phyloP scores from a whole-genome alignment of 306 rosid species.

The Cyclanthera cordifolia region DNA sequence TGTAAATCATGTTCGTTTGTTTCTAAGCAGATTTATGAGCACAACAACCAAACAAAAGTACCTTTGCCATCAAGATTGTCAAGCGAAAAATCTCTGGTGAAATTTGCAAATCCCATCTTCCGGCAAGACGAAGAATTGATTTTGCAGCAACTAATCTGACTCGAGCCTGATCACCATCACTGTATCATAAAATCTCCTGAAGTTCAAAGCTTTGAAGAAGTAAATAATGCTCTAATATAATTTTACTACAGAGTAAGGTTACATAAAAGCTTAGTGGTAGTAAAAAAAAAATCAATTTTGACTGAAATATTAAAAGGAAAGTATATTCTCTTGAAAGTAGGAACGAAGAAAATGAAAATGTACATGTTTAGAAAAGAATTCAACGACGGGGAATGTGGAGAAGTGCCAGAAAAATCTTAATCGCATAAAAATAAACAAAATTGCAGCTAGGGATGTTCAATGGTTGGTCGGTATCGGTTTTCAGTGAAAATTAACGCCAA shows the following conservation, averaged over 20 bases:
- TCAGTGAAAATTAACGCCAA: no score
- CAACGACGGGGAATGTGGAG: not conserved
- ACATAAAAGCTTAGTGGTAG: not conserved
- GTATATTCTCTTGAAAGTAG: not conserved
- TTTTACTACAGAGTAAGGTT: not conserved
- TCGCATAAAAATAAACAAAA: not conserved
- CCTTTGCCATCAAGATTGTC: constrained; percentile 58
- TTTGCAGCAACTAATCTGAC: constrained; percentile 76
- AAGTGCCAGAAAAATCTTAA: not conserved
- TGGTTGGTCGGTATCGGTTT: no score
- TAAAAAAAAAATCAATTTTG: not conserved
- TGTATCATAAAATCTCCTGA: constrained; percentile 23
- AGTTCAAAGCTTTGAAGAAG: not conserved
- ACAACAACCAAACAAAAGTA: constrained; percentile 21
- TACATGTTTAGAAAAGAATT: constrained; percentile 3
- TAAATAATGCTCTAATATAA: not conserved
- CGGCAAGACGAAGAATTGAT: constrained; percentile 65
- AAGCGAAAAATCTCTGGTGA: constrained; percentile 47
- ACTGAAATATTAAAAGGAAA: not conserved
- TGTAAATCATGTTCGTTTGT: no score
- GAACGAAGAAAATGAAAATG: not conserved
- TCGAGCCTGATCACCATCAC: constrained; percentile 43
- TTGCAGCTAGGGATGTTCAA: no score
- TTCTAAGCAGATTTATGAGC: not conserved
- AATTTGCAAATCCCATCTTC: constrained; percentile 77